phyloP scores from a whole-genome alignment of 2,329 filamentous ascomycete species.

The Alternaria gaisen region DNA sequence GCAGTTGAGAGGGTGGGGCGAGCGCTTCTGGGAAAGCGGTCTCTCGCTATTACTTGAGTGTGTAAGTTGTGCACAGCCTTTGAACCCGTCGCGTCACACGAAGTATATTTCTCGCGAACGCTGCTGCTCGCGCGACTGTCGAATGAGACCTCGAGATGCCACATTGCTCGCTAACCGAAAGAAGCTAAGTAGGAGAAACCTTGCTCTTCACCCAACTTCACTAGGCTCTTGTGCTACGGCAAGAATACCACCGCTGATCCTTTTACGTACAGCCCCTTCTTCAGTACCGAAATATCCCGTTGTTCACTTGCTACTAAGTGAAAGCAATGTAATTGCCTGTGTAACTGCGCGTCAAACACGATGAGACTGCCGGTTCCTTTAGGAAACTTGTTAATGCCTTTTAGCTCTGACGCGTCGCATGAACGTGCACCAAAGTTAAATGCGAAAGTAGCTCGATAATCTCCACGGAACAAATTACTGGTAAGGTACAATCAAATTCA shows the following conservation, averaged over 20 bases:
- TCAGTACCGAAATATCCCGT: background rate
- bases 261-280: background rate
- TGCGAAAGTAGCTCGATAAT: background rate
- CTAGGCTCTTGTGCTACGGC: too few relatives aligned
- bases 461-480: background rate
- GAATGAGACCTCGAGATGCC: too few relatives aligned
- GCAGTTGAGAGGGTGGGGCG: too few relatives aligned
- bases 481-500: background rate
- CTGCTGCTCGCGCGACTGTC: too few relatives aligned
- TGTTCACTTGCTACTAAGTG: rapidly evolving
- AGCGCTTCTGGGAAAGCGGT: too few relatives aligned
- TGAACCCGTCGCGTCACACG: too few relatives aligned
- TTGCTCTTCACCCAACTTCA: background rate
- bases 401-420: background rate
- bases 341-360: background rate
- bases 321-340: background rate
- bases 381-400: background rate
- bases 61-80: too few relatives aligned
- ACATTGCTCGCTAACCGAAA: background rate
- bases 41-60: too few relatives aligned
- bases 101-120: too few relatives aligned
- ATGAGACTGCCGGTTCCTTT: background rate
- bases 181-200: background rate
- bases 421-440: background rate
- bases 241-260: background rate